A percentile compares a stretch with the other conserved stretches of the same genome.
These are phyloP conservation scores for Candida boidinii DNA, from an alignment of 805 yeast genomes.

Conservation along the genomic window DNA sequence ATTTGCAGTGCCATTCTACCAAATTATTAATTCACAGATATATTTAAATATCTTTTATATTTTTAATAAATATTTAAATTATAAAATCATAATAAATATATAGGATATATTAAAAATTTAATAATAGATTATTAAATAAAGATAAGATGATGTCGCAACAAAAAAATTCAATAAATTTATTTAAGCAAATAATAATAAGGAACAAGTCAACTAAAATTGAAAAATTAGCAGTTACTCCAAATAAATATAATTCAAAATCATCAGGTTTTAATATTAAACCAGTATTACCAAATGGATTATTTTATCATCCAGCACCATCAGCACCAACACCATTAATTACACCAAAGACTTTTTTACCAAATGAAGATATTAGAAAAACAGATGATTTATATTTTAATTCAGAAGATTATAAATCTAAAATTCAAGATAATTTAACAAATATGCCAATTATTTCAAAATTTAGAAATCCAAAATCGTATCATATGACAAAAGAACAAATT, in stretches of 20 bases:
- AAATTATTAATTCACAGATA: no score
- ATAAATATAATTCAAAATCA: conserved; percentile 26
- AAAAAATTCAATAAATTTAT: no score
- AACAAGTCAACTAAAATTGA: no score
- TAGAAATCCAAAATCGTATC: conserved; percentile 18
- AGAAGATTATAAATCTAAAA: conserved; percentile 8
- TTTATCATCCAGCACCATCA: conserved; percentile 28
- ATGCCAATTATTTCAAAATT: conserved; percentile 22
- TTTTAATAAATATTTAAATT: no score
- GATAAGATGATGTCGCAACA: no score
- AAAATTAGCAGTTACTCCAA: conserved; percentile 25
- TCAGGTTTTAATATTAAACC: conserved; percentile 29
- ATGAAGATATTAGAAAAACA: conserved; percentile 19
- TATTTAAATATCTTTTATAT: no score
- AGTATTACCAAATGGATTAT: conserved; percentile 23
- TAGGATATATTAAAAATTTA: no score
- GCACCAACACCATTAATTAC: conserved; percentile 22
- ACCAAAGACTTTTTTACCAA: conserved; percentile 27
- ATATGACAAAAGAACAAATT: conserved; percentile 17
- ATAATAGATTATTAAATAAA: no score
- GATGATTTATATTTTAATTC: conserved; percentile 21
- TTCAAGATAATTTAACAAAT: conserved; percentile 13
- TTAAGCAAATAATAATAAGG: no score
- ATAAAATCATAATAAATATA: no score
- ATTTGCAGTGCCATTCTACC: no score